Conservation (phyloP, 2,329 filamentous ascomycete genomes). For the Arthroderma uncinatum region DNA sequence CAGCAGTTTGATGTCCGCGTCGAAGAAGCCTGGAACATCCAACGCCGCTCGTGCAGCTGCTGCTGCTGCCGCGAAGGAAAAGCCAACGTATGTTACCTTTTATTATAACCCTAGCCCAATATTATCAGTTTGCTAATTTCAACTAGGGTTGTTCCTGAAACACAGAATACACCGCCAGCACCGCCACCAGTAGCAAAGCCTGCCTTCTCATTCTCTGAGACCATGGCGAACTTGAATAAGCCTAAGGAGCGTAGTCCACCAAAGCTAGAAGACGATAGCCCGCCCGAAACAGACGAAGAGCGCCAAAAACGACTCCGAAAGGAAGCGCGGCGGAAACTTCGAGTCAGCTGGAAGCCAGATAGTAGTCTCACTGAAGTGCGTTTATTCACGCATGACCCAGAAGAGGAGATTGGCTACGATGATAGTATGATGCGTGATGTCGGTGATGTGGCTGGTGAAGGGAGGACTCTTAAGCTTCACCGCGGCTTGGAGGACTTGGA, state of each 20-base stretch:
- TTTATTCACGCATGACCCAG: constrained; percentile 51
- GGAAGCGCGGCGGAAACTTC: constrained; percentile 49
- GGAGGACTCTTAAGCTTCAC: constrained; percentile 40
- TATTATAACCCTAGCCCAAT: background rate
- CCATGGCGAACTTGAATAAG: constrained; percentile 43
- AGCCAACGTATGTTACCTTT: constrained; percentile 22
- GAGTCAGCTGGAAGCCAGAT: constrained; percentile 51
- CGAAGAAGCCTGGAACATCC: constrained; percentile 41
- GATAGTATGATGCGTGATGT: constrained; percentile 49
- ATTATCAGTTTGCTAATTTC: constrained; percentile 11
- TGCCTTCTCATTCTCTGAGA: constrained; percentile 39
- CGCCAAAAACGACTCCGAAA: constrained; percentile 49
- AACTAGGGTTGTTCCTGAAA: background rate
- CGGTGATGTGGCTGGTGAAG: constrained; percentile 48
- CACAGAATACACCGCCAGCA: constrained; percentile 22
- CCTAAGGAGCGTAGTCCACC: constrained; percentile 43
- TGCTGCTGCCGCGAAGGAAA: constrained; percentile 25
- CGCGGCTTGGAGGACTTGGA: constrained; percentile 47
- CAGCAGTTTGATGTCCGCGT: constrained; percentile 37
- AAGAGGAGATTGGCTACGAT: constrained; percentile 50
- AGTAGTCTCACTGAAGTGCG: constrained; percentile 46
- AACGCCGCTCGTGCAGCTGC: constrained; percentile 40
- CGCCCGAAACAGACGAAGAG: constrained; percentile 50
- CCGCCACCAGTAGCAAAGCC: constrained; percentile 27
- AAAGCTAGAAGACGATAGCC: constrained; percentile 42